These are phyloP conservation scores for Vigna radiata DNA, from an alignment of 306 rosid species.

Conservation along the genomic window DNA sequence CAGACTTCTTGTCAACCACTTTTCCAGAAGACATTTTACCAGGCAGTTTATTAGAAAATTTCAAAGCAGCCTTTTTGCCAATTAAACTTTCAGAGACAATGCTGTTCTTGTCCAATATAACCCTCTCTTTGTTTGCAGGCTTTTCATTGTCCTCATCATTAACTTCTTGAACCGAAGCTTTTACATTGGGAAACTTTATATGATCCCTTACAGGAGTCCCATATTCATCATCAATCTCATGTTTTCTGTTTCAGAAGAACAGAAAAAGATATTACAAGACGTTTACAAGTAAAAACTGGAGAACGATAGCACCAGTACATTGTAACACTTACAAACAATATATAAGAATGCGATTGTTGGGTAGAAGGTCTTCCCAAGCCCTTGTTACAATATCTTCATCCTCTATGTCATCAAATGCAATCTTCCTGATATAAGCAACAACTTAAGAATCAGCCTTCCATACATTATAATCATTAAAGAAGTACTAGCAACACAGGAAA, in stretches of 20 bases:
- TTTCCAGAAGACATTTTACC: slow-evolving; percentile 48
- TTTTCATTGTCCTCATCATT: slow-evolving; percentile 48
- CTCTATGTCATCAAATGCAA: slow-evolving; percentile 60
- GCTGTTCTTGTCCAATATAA: slow-evolving; percentile 46
- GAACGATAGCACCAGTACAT: slow-evolving; percentile 16
- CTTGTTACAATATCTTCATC: slow-evolving; percentile 54
- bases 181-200: slow-evolving; percentile 65
- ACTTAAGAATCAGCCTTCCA: slow-evolving; percentile 47
- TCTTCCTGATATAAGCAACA: slow-evolving; percentile 65
- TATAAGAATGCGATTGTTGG: slow-evolving; percentile 77
- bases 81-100: slow-evolving; percentile 42
- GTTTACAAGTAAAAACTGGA: slow-evolving; percentile 40
- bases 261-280: slow-evolving; percentile 33
- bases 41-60: slow-evolving; percentile 47
- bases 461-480: slow-evolving; percentile 24
- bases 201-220: slow-evolving; percentile 87
- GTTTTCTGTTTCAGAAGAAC: slow-evolving; percentile 63
- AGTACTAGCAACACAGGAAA: slow-evolving; percentile 4
- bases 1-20: slow-evolving; percentile 45
- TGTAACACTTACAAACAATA: slow-evolving; percentile 82
- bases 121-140: slow-evolving; percentile 51
- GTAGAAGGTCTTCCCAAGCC: slow-evolving; percentile 87
- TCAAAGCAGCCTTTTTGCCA: slow-evolving; percentile 46
- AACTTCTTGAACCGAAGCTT: slow-evolving; percentile 44
- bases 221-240: slow-evolving; percentile 69